These are phyloP conservation scores for Arabis hirsuta DNA, from an alignment of 345 rosid species.

Conservation along the genomic window DNA sequence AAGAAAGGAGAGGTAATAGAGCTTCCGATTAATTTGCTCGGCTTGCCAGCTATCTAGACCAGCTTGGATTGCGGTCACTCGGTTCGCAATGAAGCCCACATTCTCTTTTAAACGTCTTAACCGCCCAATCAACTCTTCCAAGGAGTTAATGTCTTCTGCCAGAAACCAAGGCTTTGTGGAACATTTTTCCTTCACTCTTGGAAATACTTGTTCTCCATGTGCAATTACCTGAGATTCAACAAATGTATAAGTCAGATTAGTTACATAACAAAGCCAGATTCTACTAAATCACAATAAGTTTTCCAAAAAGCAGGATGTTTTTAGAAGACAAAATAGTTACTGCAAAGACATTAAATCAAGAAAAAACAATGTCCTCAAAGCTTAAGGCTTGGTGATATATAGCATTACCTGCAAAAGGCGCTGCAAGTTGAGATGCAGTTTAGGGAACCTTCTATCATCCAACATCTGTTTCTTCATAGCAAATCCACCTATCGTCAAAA, in stretches of 20 bases:
- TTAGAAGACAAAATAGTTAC: background rate
- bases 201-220: constrained; percentile 95
- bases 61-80: constrained; percentile 89
- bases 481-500: constrained; percentile 64
- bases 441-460: constrained; percentile 90
- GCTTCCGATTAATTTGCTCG: constrained; percentile 91
- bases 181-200: constrained; percentile 88
- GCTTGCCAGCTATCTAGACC: constrained; percentile 96
- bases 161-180: constrained; percentile 75
- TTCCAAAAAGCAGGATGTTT: background rate
- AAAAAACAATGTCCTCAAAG: background rate
- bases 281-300: background rate
- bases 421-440: constrained; percentile 93
- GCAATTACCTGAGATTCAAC: constrained; percentile 68
- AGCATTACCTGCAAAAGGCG: constrained; percentile 81
- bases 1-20: constrained; percentile 93
- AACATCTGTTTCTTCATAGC: constrained; percentile 89
- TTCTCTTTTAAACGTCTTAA: constrained; percentile 89
- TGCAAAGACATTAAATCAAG: constrained; percentile 57
- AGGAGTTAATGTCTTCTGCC: constrained; percentile 58
- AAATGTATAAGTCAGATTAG: constrained; percentile 22
- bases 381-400: constrained; percentile 7
- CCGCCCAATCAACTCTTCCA: constrained; percentile 83
- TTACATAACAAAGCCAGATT: background rate
- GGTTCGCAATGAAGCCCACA: constrained; percentile 91